Percentiles rank a stretch among this genome's conserved stretches.
These are phyloP conservation scores for Sextonia rubra DNA, from an alignment of 164 flowering plant species.

Conservation along the genomic window DNA sequence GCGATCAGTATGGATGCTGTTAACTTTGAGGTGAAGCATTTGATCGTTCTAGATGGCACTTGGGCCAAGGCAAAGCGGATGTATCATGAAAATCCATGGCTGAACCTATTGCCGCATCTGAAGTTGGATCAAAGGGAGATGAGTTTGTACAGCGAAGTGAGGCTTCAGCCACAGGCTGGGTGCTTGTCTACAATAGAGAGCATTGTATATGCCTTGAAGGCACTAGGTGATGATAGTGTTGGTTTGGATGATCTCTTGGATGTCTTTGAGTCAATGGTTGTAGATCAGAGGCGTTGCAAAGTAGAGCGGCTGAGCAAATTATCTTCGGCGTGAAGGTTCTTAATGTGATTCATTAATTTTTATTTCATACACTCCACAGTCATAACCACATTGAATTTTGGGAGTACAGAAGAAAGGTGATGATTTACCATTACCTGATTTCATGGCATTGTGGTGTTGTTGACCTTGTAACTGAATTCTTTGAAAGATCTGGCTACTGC, in stretches of 20 bases:
- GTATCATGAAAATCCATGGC: constrained; percentile 86
- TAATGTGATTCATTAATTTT: neutral
- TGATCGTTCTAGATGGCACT: constrained; percentile 93
- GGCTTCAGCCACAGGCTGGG: constrained; percentile 68
- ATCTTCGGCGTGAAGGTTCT: constrained; percentile 8
- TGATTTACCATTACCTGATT: neutral
- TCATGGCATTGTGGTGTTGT: neutral
- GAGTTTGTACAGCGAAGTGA: constrained; percentile 77
- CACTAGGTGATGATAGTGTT: constrained; percentile 45
- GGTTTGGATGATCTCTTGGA: constrained; percentile 63
- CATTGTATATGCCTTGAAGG: constrained; percentile 67
- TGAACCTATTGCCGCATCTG: constrained; percentile 76
- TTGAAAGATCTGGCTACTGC: neutral
- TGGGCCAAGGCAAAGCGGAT: constrained; percentile 82
- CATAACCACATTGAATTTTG: neutral
- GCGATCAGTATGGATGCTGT: constrained; percentile 36
- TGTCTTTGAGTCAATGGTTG: constrained; percentile 80
- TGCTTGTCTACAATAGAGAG: constrained; percentile 89
- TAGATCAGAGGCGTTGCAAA: constrained; percentile 72
- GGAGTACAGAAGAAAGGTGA: neutral
- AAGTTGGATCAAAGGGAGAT: constrained; percentile 48
- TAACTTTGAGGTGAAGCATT: constrained; percentile 57
- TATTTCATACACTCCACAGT: neutral
- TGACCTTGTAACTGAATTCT: neutral
- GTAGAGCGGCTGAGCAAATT: constrained; percentile 48